A percentile compares a stretch with the other conserved stretches of the same genome.
Evolutionary conservation across 1,284 basidiomycete genomes (phyloP).

Genomic region (Omphalotus olearius): DNA sequence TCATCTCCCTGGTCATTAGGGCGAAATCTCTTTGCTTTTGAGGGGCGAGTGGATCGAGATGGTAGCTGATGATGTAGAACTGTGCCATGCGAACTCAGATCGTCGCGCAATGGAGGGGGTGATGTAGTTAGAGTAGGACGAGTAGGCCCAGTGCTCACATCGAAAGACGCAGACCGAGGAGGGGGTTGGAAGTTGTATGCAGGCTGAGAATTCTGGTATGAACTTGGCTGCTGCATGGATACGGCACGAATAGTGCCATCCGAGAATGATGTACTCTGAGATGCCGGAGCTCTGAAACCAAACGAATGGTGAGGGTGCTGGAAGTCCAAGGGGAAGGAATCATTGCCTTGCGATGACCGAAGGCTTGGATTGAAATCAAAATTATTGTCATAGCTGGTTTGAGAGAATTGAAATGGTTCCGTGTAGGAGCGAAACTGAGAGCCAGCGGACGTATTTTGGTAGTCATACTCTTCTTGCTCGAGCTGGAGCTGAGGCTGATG

Average conservation of each 20-base stretch:
- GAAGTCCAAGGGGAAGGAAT: no score
- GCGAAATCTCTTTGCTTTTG: constrained; percentile 5
- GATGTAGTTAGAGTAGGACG: constrained; percentile 4
- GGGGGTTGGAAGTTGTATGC: neutral
- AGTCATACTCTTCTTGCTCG: constrained; percentile 33
- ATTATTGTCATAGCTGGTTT: constrained; percentile 5
- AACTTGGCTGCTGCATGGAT: constrained; percentile 3
- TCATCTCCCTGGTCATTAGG: constrained; percentile 32
- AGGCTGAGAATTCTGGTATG: neutral
- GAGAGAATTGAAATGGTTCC: constrained; percentile 16
- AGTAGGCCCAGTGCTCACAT: neutral
- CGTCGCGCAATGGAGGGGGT: neutral
- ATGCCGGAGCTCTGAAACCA: neutral
- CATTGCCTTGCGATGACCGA: neutral
- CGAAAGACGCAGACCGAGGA: neutral
- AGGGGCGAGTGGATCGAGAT: constrained; percentile 21
- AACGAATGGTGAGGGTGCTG: neutral
- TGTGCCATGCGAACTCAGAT: constrained; percentile 14
- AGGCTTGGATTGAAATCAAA: constrained; percentile 4
- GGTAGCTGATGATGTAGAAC: constrained; percentile 26
- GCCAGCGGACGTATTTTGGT: constrained; percentile 18
- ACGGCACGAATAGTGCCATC: neutral
- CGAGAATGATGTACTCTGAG: constrained; percentile 3
- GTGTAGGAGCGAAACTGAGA: constrained; percentile 16
- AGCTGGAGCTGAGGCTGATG: constrained; percentile 31